phyloP scores from a whole-genome alignment of 352 stramenopile genomes.

The Hyaloperonospora arabidopsidis region DNA sequence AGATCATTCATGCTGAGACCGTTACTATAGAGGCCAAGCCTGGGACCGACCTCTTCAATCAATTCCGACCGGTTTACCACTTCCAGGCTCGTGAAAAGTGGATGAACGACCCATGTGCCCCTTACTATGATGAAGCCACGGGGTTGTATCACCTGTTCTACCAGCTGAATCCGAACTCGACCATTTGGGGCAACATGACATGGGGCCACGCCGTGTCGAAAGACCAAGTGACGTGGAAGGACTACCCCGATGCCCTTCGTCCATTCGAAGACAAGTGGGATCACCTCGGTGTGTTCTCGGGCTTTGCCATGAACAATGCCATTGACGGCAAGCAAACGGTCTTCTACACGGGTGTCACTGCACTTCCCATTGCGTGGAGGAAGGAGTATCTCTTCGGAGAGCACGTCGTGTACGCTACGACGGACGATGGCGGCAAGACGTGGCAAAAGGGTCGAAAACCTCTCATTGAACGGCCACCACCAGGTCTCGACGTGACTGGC shows the following conservation, averaged over 20 bases:
- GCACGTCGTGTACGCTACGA: slow-evolving; percentile 61
- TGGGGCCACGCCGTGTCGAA: slow-evolving; percentile 69
- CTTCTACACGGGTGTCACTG: slow-evolving; percentile 56
- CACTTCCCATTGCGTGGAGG: slow-evolving; percentile 42
- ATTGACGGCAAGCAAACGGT: slow-evolving; percentile 58
- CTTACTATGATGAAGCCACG: slow-evolving; percentile 58
- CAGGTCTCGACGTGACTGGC: slow-evolving; percentile 48
- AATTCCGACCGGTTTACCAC: slow-evolving; percentile 54
- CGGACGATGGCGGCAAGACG: slow-evolving; percentile 41
- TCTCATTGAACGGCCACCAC: slow-evolving; percentile 37
- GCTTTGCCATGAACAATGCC: slow-evolving; percentile 48
- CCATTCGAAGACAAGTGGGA: slow-evolving; percentile 58
- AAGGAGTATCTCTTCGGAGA: slow-evolving; percentile 54
- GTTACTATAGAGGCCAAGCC: slow-evolving; percentile 7
- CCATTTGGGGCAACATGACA: slow-evolving; percentile 63
- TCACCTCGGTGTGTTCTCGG: slow-evolving; percentile 65
- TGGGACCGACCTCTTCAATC: slow-evolving; percentile 29
- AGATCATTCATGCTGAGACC: neutral
- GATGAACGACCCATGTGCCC: slow-evolving; percentile 79
- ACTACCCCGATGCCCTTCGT: slow-evolving; percentile 52
- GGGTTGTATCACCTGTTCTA: slow-evolving; percentile 77
- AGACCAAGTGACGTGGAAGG: slow-evolving; percentile 64
- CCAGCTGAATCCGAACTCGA: slow-evolving; percentile 56
- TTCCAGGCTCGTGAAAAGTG: slow-evolving; percentile 60
- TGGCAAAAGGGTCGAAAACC: slow-evolving; percentile 54